Conservation (phyloP, 257 asterid species). For the Gentiana macrophylla region DNA sequence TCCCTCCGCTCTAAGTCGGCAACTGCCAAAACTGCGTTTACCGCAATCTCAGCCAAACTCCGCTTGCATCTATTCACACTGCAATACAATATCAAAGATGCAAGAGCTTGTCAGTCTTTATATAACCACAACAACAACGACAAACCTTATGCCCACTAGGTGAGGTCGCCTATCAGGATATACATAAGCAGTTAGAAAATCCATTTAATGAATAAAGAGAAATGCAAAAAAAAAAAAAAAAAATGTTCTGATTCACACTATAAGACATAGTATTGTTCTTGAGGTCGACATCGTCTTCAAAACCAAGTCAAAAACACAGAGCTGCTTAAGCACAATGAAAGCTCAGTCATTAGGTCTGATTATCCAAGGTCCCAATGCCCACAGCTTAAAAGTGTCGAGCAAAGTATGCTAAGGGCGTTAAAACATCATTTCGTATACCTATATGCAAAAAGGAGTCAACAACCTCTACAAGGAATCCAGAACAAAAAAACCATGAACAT, state of each 20-base stretch:
- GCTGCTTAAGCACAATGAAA: neutral
- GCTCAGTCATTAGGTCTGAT: too few species aligned
- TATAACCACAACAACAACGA: neutral
- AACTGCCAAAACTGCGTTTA: constrained; percentile 90
- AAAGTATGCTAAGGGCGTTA: neutral
- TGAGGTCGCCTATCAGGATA: too few species aligned
- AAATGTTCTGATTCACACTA: too few species aligned
- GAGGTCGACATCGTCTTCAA: neutral
- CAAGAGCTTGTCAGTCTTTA: neutral
- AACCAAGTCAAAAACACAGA: neutral
- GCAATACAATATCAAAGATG: constrained; percentile 19
- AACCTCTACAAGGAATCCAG: neutral
- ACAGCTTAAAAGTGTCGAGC: neutral
- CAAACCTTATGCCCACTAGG: too few species aligned
- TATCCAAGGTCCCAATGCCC: neutral
- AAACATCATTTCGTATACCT: neutral
- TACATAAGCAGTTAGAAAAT: too few species aligned
- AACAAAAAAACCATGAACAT: neutral
- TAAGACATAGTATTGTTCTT: neutral
- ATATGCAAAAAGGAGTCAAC: neutral
- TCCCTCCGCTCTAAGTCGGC: constrained; percentile 98
- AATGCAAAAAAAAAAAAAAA: too few species aligned
- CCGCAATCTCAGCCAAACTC: constrained; percentile 92
- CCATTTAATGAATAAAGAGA: too few species aligned
- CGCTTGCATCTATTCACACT: constrained; percentile 97